Evolutionary conservation across 768 basidiomycete genomes (phyloP), one percentile per base, ranked within the genome.

Genomic region (Leccinum sublutescens): DNA sequence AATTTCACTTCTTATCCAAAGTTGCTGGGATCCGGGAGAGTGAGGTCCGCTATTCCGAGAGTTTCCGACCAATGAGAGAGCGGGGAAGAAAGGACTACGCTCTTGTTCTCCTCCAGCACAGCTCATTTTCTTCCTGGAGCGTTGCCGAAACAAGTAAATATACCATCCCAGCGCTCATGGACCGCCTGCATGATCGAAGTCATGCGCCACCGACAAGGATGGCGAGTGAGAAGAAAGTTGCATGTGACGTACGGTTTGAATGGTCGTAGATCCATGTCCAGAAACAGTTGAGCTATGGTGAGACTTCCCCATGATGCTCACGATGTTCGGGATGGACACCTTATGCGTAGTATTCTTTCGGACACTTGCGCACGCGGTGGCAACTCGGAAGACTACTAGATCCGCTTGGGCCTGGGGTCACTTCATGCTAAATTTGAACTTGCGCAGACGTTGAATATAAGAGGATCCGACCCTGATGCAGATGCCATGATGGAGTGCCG

Each of bases 221-320:
- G 29, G 25, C 11, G 25, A 19, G 36, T 19, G 29, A 29, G 45
- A 52, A 36, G 31, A 40, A n/a, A 9, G 8, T 17, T 23, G 12
- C 33, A 43, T 50, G 58, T 23, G 23, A 60, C 27, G 36, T 31
- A 11, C 21, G n/a, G 52, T 50, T 54, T 63, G 38, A 58, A 63
- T 63, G 40, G n/a, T 53, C 8, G 21, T 29, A 7, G 23, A 36
- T 4, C 11, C 34, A 43, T 33, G 31, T 38, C 49, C n/a, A 21
- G 38, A 50, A 50, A 31, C 31, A 19, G n/a, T 40, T 36, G 33
- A 12, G 9, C 12, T 29, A 11, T 25, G 29, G 9, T 59, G 34
- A 12, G 48, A 29, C 14, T 36, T 36, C 34, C 43, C 15, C 14
- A 15, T 48, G 34, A 27, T 29, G 29, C 29, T 45, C 33, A 31